These are phyloP conservation scores for Mortierella sp. DNA, from an alignment of 371 early-diverging fungal species.

Conservation along the genomic window DNA sequence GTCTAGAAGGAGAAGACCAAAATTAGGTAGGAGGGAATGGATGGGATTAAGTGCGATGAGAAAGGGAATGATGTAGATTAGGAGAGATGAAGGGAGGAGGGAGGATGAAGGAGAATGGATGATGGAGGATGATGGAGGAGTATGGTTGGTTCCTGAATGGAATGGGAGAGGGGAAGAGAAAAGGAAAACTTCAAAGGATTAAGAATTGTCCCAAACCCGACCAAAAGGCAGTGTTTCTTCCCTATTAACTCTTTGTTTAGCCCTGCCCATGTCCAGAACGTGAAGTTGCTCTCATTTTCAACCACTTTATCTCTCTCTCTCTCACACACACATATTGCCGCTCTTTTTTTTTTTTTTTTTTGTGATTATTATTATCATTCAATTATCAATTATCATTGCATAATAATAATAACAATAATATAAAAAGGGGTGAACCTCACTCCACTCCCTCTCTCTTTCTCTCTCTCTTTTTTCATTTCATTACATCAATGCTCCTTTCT, in stretches of 20 bases:
- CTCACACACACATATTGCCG: background rate
- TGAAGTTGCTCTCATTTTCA: background rate
- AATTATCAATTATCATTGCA: background rate
- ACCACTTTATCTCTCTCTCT: background rate
- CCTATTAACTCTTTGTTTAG: background rate
- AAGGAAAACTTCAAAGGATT: conserved; percentile 1
- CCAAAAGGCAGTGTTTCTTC: background rate
- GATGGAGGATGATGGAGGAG: background rate
- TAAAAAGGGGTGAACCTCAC: background rate
- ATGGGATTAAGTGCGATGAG: too few species aligned
- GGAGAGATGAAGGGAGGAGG: background rate
- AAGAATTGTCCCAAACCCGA: too few species aligned
- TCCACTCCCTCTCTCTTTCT: too few species aligned
- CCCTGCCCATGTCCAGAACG: background rate
- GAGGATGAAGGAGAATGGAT: background rate
- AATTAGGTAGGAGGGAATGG: background rate
- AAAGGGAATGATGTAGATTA: background rate
- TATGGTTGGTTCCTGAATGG: background rate
- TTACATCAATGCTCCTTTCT: too few species aligned
- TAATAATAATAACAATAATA: background rate
- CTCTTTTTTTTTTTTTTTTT: background rate
- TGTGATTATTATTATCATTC: too few species aligned
- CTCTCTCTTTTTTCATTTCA: too few species aligned
- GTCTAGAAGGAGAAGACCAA: background rate
- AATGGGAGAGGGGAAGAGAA: conserved; percentile 10